Conservation (phyloP, 345 rosid species). For the Brassica cretica region DNA sequence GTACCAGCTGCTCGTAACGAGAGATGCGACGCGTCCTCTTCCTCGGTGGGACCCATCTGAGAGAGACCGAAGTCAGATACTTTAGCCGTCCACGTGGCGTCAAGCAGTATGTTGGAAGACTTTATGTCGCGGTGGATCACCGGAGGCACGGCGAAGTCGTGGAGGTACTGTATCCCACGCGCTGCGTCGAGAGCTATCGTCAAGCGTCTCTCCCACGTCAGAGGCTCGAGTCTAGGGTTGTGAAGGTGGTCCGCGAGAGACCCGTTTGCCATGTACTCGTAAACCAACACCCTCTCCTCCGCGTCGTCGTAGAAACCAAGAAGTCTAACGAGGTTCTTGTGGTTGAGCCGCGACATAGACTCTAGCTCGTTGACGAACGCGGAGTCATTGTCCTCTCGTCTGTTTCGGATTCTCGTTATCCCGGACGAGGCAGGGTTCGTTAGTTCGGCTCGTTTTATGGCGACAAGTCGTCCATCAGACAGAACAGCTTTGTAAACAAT, state of each 20-base stretch:
- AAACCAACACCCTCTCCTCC: conserved; percentile 59
- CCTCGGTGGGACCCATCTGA: conserved; percentile 52
- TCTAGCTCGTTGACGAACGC: conserved; percentile 83
- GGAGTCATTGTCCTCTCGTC: conserved; percentile 53
- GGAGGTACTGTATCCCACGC: conserved; percentile 73
- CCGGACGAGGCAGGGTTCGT: conserved; percentile 32
- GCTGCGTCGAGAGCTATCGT: conserved; percentile 72
- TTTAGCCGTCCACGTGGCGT: conserved; percentile 57
- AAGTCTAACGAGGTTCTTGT: conserved; percentile 69
- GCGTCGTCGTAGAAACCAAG: conserved; percentile 69
- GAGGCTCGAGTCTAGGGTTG: conserved; percentile 42
- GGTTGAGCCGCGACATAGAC: conserved; percentile 70
- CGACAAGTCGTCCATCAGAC: conserved; percentile 66
- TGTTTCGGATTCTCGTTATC: neutral
- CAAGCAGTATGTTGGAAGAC: conserved; percentile 70
- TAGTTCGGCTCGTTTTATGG: conserved; percentile 71
- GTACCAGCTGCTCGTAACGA: conserved; percentile 75
- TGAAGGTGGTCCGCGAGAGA: conserved; percentile 76
- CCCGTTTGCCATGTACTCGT: conserved; percentile 68
- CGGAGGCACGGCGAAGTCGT: conserved; percentile 56
- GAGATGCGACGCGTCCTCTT: conserved; percentile 55
- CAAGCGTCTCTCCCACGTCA: conserved; percentile 68
- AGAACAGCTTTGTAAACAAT: conserved; percentile 59
- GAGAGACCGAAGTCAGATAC: conserved; percentile 86
- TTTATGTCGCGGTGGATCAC: conserved; percentile 89